A percentile compares a stretch with the other conserved stretches of the same genome.
These are phyloP conservation scores for Starmerella vitae DNA, from an alignment of 805 yeast species.

Conservation along the genomic window DNA sequence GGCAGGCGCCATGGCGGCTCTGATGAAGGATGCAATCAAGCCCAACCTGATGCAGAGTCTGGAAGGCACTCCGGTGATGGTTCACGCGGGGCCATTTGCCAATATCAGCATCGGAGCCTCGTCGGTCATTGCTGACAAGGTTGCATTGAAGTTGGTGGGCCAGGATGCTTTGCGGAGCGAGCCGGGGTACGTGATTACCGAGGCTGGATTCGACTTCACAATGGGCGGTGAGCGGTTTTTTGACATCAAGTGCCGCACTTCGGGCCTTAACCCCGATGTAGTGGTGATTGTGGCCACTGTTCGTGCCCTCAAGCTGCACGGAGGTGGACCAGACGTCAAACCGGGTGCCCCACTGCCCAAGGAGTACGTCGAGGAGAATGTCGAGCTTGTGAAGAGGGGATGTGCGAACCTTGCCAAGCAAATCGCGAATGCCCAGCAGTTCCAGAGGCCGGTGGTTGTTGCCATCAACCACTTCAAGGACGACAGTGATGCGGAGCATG, in stretches of 20 bases:
- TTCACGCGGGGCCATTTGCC: conserved; percentile 97
- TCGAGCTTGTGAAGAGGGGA: conserved; percentile 63
- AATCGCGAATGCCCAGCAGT: conserved; percentile 68
- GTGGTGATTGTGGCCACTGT: conserved; percentile 93
- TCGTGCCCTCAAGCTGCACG: conserved; percentile 91
- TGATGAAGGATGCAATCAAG: conserved; percentile 89
- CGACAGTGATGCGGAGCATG: conserved; percentile 71
- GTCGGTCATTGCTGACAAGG: conserved; percentile 82
- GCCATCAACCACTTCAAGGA: conserved; percentile 81
- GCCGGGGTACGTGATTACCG: conserved; percentile 82
- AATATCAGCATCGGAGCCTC: conserved; percentile 95
- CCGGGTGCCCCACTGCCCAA: conserved; percentile 81
- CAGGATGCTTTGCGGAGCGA: conserved; percentile 29
- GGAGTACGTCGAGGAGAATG: conserved; percentile 68
- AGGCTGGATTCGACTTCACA: conserved; percentile 96
- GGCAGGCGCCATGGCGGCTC: conserved; percentile 91
- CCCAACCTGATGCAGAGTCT: conserved; percentile 95
- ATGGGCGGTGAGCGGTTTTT: conserved; percentile 98
- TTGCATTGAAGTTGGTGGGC: conserved; percentile 84
- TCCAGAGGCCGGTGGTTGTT: conserved; percentile 85
- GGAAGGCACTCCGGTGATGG: conserved; percentile 95
- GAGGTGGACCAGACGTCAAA: conserved; percentile 93
- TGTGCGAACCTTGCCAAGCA: conserved; percentile 84
- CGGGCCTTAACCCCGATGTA: conserved; percentile 76
- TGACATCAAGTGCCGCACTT: conserved; percentile 87